Evolutionary conservation across 208 protist genomes (phyloP), one percentile per base, ranked within the genome.

Genomic region (Trypanosoma cruzi): DNA sequence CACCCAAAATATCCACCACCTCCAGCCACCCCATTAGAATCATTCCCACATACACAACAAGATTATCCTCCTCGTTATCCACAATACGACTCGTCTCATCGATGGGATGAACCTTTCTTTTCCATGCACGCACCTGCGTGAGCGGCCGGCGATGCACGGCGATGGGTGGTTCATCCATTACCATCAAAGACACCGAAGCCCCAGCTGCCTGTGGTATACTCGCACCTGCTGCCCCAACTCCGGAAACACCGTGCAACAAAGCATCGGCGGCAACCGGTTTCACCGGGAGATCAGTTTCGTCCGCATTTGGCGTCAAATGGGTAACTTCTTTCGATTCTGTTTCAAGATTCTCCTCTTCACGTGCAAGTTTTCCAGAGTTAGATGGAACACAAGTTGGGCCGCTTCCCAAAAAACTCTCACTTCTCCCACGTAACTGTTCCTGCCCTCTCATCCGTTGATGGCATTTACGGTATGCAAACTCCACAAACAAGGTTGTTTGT

Each of bases 41-140:
- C 86, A 92, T 95, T 22, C 89, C 89, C 2, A 89, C 84, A 59
- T 91, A 86, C 26, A 95, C 86, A 20, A 95, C 84, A 42, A 95
- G 80, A 59, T 95, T 77, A 56, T 80, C 54, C 8, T 83, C 58
- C 53, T 89, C 86, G 68, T 95, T 92, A 73, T 95, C 89, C 18
- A 95, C 89, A 55, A 76, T 68, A 40, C 86, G 84, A 57, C 79
- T 80, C 1, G 84, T 42, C 11, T 77, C 79, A 72, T 95, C 89
- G 37, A 94, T 80, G 49, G 68, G 71, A 73, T 95, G 89, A 16
- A 85, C 69, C 64, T 95, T 83, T 10, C 72, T 77, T 46, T 84
- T 85, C 40, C 82, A 81, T 58, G 69, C 36, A 20, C 62, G 55
- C 20, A 80, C 64, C 55, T 82, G 64, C 0, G 89, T 92, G 24